phyloP scores from a whole-genome alignment of 306 rosid genomes.

The Luffa acutangula region DNA sequence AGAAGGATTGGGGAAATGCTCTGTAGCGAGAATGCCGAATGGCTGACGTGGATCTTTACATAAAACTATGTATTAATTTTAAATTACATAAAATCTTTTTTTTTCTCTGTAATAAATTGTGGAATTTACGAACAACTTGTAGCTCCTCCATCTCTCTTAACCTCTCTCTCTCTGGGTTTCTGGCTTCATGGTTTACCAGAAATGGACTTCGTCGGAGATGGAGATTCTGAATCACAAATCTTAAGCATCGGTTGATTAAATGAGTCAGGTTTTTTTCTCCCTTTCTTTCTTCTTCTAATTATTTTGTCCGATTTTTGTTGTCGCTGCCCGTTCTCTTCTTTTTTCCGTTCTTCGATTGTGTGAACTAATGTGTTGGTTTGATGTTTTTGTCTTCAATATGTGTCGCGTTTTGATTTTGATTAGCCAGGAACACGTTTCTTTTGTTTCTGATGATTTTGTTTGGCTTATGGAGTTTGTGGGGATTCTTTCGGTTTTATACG shows the following conservation, averaged over 20 bases:
- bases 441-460: background rate
- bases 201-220: background rate
- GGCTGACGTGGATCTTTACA: background rate
- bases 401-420: background rate
- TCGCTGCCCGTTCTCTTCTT: background rate
- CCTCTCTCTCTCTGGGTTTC: background rate
- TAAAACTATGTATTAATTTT: background rate
- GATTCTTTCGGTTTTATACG: background rate
- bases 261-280: background rate
- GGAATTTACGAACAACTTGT: background rate
- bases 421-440: background rate
- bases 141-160: background rate
- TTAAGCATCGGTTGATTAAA: constrained; percentile 1
- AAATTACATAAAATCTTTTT: background rate
- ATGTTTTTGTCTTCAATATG: background rate
- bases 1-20: background rate
- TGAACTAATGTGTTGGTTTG: background rate
- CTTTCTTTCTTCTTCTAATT: background rate
- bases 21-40: background rate
- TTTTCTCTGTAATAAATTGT: background rate
- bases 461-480: background rate
- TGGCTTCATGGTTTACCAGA: background rate
- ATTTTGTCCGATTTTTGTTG: background rate
- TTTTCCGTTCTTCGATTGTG: background rate
- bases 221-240: background rate